phyloP scores from a whole-genome alignment of 148 eudicot species.

The Rhododendron kiyosumense region DNA sequence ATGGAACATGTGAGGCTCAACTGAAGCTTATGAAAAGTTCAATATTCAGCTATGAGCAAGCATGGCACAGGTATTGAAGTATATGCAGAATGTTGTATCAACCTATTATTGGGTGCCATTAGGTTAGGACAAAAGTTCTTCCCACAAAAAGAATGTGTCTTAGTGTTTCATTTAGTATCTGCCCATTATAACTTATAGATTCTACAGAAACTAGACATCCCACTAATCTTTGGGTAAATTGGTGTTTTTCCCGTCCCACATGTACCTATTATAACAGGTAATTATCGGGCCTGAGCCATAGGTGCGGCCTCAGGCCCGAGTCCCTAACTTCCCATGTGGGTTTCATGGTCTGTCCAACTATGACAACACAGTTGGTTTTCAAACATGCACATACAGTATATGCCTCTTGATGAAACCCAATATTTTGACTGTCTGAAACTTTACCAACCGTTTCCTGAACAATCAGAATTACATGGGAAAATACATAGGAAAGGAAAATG shows the following conservation, averaged over 20 bases:
- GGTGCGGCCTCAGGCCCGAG: not conserved
- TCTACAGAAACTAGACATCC: not conserved
- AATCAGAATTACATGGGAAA: not conserved
- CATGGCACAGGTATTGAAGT: conserved; percentile 85
- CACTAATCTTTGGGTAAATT: not conserved
- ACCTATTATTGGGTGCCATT: not conserved
- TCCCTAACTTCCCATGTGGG: not conserved
- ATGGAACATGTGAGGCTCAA: conserved; percentile 48
- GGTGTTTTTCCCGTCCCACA: not conserved
- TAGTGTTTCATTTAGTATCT: not conserved
- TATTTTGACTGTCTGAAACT: not conserved
- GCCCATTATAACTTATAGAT: not conserved
- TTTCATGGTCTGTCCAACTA: not conserved
- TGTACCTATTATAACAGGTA: not conserved
- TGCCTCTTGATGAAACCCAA: not conserved
- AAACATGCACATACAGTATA: not conserved
- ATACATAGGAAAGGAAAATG: not conserved
- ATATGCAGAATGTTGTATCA: not conserved
- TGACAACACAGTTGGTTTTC: not conserved
- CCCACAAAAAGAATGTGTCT: not conserved
- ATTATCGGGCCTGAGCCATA: not conserved
- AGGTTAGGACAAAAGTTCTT: not conserved
- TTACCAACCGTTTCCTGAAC: not conserved
- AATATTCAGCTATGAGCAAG: conserved; percentile 90
- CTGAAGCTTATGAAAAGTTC: conserved; percentile 95